Conservation (phyloP, 495 filamentous ascomycete species). For the Pseudomonodictys pantanalensis region DNA sequence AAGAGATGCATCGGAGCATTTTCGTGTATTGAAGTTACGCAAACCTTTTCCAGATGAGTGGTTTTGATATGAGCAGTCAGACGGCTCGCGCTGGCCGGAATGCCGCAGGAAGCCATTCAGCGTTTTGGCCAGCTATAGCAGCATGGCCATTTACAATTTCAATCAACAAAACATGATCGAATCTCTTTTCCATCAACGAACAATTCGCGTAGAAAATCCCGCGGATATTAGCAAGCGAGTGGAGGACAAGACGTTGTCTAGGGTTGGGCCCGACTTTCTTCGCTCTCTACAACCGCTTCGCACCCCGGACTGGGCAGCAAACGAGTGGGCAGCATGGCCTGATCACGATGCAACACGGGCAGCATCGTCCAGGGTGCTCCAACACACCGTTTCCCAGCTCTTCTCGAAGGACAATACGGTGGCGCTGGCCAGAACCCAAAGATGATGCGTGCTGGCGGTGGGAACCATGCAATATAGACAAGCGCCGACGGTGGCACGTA, state of each 20-base stretch:
- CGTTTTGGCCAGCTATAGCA: conserved; percentile 6
- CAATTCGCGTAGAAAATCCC: neutral
- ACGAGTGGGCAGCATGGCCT: conserved; percentile 17
- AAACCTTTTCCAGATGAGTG: neutral
- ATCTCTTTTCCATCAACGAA: conserved; percentile 2
- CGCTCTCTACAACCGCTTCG: neutral
- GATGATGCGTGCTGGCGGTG: conserved; percentile 20
- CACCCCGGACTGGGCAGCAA: neutral
- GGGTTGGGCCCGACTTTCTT: too few relatives aligned
- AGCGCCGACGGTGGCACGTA: conserved; percentile 23
- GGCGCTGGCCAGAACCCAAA: conserved; percentile 8
- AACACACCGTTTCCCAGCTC: conserved; percentile 11
- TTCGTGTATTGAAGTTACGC: neutral
- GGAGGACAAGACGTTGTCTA: conserved; percentile 14
- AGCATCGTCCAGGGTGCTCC: too few relatives aligned
- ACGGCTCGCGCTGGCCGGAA: conserved; percentile 16
- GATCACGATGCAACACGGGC: conserved; percentile 13
- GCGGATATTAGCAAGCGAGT: neutral
- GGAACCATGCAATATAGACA: conserved; percentile 20
- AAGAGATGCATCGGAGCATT: neutral
- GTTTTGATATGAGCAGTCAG: conserved; percentile 14
- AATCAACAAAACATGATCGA: conserved; percentile 10
- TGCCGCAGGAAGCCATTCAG: conserved; percentile 11
- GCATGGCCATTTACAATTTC: conserved; percentile 7
- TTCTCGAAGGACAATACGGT: conserved; percentile 20